Evolutionary conservation across 1,284 basidiomycete species (phyloP).

Genomic region (Peniophora sp.): DNA sequence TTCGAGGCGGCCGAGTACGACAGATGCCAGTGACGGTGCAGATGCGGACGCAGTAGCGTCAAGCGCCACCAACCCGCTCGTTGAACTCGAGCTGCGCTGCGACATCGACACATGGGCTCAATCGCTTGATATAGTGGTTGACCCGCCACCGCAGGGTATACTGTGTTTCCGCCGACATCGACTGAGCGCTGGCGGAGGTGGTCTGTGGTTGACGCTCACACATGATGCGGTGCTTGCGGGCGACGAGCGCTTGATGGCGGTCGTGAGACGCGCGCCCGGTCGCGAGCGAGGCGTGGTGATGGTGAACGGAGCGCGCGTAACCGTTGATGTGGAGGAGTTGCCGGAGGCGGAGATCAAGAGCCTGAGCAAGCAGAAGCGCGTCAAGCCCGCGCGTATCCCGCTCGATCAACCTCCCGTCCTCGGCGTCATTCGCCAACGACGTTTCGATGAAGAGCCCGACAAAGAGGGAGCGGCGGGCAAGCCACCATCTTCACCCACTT

Average conservation of each 20-base stretch:
- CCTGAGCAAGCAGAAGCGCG: constrained; percentile 77
- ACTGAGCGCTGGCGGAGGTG: constrained; percentile 83
- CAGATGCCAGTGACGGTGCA: constrained; percentile 5
- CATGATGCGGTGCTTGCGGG: constrained; percentile 77
- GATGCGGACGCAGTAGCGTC: constrained; percentile 7
- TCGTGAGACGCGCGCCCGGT: constrained; percentile 68
- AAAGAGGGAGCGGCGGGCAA: constrained; percentile 6
- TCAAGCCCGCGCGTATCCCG: constrained; percentile 82
- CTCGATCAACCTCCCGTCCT: constrained; percentile 87
- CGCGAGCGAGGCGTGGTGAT: constrained; percentile 73
- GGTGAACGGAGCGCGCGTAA: constrained; percentile 84
- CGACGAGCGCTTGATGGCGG: constrained; percentile 66
- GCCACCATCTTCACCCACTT: constrained; percentile 13
- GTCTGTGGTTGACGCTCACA: constrained; percentile 92
- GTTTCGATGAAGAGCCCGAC: constrained; percentile 46
- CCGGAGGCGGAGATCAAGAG: constrained; percentile 83
- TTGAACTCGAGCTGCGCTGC: constrained; percentile 93
- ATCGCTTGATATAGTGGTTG: constrained; percentile 85
- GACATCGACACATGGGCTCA: constrained; percentile 89
- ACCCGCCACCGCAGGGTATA: constrained; percentile 86
- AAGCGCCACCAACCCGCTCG: constrained; percentile 35
- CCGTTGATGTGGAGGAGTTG: constrained; percentile 89
- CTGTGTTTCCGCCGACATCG: constrained; percentile 84
- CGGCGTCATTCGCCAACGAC: constrained; percentile 58
- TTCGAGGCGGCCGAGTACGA: constrained; percentile 33